These are phyloP conservation scores for Coemansia sp. DNA, from an alignment of 192 early-diverging fungal genomes.

Conservation along the genomic window DNA sequence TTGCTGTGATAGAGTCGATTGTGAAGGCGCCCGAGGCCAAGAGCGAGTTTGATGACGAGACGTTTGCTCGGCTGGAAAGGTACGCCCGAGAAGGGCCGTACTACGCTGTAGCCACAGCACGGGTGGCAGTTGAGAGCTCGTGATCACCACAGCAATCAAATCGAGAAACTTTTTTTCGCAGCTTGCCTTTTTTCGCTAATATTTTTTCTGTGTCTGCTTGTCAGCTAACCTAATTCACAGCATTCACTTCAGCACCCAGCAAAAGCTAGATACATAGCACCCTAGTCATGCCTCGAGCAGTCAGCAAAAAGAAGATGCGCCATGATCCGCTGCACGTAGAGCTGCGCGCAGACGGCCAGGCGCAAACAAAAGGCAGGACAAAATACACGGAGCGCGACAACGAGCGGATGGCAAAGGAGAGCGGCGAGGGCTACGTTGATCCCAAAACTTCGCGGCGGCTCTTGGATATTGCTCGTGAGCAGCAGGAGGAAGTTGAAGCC, in stretches of 20 bases:
- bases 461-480: conserved; percentile 81
- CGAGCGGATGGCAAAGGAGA: conserved; percentile 55
- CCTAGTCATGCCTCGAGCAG: conserved; percentile 34
- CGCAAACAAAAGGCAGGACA: conserved; percentile 55
- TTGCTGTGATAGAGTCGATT: conserved; percentile 33
- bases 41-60: conserved; percentile 33
- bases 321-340: conserved; percentile 89
- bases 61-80: conserved; percentile 18
- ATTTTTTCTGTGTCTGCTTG: conserved; percentile 2
- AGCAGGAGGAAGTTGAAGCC: conserved; percentile 83
- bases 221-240: neutral
- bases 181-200: neutral
- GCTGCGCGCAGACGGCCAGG: conserved; percentile 61
- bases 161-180: conserved; percentile 4
- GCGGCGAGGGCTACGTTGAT: conserved; percentile 61
- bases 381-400: conserved; percentile 64
- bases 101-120: conserved; percentile 28
- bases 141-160: conserved; percentile 5
- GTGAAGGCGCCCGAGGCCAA: conserved; percentile 26
- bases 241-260: neutral
- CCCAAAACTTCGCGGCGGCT: conserved; percentile 88
- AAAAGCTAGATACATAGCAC: neutral
- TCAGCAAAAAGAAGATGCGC: conserved; percentile 53
- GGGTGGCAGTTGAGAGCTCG: conserved; percentile 31
- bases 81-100: conserved; percentile 49